Base-by-base conservation (phyloP, 139 green algal genomes). In the Tetraselmis striata region DNA sequence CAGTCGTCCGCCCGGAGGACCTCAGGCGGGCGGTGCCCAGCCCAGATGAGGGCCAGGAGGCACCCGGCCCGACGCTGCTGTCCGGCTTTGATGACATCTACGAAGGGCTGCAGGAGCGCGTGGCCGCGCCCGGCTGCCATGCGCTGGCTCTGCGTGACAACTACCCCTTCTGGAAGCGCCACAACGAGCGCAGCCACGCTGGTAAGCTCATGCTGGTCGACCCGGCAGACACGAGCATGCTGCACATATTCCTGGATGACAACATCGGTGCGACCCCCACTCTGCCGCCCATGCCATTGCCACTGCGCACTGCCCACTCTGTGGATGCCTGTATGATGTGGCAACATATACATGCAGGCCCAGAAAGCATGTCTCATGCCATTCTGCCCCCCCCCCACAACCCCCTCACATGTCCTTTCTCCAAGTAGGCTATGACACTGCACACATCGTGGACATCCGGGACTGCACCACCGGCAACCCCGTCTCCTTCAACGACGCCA, bases 371-470 rank as follows among this genome's bases (percentile, higher is more conserved):
- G n/a, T n/a, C n/a, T n/a, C n/a, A n/a, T n/a, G n/a, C n/a, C n/a
- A n/a, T n/a, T n/a, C n/a, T n/a, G n/a, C n/a, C n/a, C n/a, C n/a
- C n/a, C n/a, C n/a, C n/a, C n/a, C n/a, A n/a, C n/a, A n/a, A n/a
- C n/a, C n/a, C n/a, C n/a, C n/a, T n/a, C n/a, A n/a, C n/a, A n/a
- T n/a, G n/a, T n/a, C n/a, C n/a, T n/a, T n/a, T n/a, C n/a, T n/a
- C n/a, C n/a, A n/a, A n/a, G n/a, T n/a, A n/a, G n/a, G 81, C 28
- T 79, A 85, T 78, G 76, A 29, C 2, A 30, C 75, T 5, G 79
- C 86, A 0, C 81, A 90, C 83, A 90, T 90, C 67, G 84, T 87
- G 32, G 86, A 90, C 74, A 83, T 80, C 0, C 81, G 86, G 29
- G 76, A 87, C 29, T 76, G 79, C 0, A 22, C 29, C 26, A 86